These are phyloP conservation scores for Dimocarpus longan DNA, from an alignment of 345 rosid genomes.

Conservation along the genomic window DNA sequence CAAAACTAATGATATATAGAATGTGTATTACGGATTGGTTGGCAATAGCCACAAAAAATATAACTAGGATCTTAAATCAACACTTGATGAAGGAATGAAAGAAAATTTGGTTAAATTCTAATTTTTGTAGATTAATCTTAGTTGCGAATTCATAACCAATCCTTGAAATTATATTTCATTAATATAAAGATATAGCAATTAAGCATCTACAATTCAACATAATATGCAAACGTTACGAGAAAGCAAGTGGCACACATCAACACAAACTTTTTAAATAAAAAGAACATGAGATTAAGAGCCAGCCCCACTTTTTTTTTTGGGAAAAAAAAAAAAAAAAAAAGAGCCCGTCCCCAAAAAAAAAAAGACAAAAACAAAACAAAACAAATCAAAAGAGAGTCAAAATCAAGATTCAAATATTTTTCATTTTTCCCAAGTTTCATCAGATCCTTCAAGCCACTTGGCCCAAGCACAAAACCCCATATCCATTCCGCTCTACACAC, in stretches of 20 bases:
- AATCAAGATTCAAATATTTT: neutral
- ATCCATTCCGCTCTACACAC: neutral
- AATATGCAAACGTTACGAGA: neutral
- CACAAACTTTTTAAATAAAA: neutral
- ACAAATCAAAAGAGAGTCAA: no score
- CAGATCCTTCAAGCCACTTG: neutral
- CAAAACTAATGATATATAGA: neutral
- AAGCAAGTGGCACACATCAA: no score
- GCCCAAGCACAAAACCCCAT: neutral
- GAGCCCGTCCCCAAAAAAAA: no score
- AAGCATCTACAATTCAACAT: neutral
- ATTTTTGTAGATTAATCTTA: neutral
- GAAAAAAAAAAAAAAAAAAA: no score
- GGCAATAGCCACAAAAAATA: neutral
- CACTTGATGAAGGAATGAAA: neutral
- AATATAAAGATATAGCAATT: neutral
- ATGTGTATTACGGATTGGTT: neutral
- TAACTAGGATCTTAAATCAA: neutral
- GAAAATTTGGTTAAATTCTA: neutral
- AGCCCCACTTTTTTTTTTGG: no score
- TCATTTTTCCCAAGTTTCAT: neutral
- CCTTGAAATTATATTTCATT: neutral
- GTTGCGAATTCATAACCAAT: neutral
- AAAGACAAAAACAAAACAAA: no score
- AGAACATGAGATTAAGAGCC: neutral